These are phyloP conservation scores for Austroboletus eburneus DNA, from an alignment of 768 basidiomycete species.

Conservation along the genomic window DNA sequence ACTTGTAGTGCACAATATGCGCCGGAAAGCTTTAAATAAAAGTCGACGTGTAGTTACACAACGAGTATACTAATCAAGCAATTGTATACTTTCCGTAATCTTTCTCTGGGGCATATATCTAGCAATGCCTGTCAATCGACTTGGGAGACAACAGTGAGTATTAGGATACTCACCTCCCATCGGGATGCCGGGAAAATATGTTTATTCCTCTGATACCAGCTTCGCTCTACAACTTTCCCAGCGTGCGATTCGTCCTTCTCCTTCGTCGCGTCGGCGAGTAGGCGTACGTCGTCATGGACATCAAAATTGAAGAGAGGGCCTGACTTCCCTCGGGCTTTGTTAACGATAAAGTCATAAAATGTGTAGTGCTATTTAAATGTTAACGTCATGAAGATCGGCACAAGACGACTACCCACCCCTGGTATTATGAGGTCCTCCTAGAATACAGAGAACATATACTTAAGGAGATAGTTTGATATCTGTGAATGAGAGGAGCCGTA, in stretches of 20 bases:
- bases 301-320: conserved; percentile 98
- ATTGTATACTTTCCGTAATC: conserved; percentile 92
- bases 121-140: conserved; percentile 1
- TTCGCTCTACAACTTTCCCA: conserved; percentile 95
- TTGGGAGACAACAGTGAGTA: not conserved
- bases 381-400: not conserved
- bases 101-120: conserved; percentile 94
- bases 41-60: no score
- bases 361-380: conserved; percentile 75
- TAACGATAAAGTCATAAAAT: conserved; percentile 97
- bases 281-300: conserved; percentile 95
- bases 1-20: no score
- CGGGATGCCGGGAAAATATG: conserved; percentile 96
- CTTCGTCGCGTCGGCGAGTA: conserved; percentile 89
- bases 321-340: conserved; percentile 97
- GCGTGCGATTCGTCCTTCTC: conserved; percentile 99
- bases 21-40: no score
- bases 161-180: conserved; percentile 71
- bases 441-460: conserved; percentile 5
- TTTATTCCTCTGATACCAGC: conserved; percentile 94
- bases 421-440: conserved; percentile 98
- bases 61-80: conserved; percentile 28
- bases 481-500: conserved; percentile 27
- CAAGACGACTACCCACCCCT: conserved; percentile 54
- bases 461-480: not conserved